These are phyloP conservation scores for Amylostereum chailletii DNA, from an alignment of 1,284 basidiomycete genomes.

Conservation along the genomic window DNA sequence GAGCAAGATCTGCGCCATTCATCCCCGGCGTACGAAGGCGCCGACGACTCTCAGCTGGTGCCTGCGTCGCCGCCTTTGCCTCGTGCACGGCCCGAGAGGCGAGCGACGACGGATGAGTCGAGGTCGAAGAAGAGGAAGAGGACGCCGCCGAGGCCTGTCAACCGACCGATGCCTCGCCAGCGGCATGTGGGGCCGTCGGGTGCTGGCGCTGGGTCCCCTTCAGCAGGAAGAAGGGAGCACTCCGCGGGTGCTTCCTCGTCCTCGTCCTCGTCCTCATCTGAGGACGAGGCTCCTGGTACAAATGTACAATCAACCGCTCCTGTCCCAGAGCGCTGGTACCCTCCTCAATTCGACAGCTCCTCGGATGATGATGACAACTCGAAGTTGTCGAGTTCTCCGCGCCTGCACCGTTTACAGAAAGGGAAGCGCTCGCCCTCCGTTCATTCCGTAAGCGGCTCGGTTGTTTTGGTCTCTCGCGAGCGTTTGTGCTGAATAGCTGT, in stretches of 20 bases:
- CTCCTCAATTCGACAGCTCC: too few species aligned
- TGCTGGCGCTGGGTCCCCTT: background rate
- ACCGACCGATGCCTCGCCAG: too few species aligned
- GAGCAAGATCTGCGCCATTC: background rate
- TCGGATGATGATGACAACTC: too few species aligned
- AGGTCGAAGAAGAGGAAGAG: background rate
- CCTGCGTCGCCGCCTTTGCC: background rate
- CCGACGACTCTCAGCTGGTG: background rate
- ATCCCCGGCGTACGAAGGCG: background rate
- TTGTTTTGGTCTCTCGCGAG: too few species aligned
- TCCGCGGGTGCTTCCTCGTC: background rate
- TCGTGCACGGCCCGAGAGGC: background rate
- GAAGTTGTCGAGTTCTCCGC: too few species aligned
- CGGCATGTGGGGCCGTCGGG: background rate
- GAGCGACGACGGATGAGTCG: background rate
- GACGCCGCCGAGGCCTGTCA: background rate
- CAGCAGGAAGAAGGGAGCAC: background rate
- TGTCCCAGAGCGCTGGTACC: background rate
- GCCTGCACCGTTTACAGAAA: too few species aligned
- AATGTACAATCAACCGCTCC: background rate
- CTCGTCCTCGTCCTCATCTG: background rate
- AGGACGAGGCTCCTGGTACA: background rate
- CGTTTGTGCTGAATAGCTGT: too few species aligned
- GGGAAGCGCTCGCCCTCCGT: too few species aligned
- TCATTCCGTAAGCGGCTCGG: too few species aligned